Base-by-base conservation (phyloP, 208 protist genomes). In the Crithidia thermophila region DNA sequence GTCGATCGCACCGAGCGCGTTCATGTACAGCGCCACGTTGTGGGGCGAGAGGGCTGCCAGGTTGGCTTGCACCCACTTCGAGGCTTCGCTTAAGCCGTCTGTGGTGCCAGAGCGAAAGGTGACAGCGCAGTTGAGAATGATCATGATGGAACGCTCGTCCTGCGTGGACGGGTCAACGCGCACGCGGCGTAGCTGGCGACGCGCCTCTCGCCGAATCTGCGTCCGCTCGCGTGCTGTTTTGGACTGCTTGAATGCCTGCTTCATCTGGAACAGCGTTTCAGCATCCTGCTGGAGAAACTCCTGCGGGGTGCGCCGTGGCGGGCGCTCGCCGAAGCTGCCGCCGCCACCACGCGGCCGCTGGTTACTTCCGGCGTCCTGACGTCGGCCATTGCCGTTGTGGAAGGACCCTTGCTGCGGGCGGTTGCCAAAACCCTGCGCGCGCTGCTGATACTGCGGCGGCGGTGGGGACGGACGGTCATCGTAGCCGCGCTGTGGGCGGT, bases 121-220 rank as follows among this genome's bases (percentile, higher is more conserved):
- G 45, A 73, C 81, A 13, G 85, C 87, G 49, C 77, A 87, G 73
- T 95, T 95, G n/a, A 95, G 71, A 20, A 90, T 66, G 36, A 89
- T 50, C 30, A 75, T 75, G 39, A 93, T 74, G 0, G 85, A 78
- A 47, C 86, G 84, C 72, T 95, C 90, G 56, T 95, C 90, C 72
- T 93, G 87, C 27, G 87, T 85, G 25, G 90, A 95, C 13, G 81
- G 78, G 60, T 95, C 90, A n/a, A 93, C 72, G 37, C 79, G 85
- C 6, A 52, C 61, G 2, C 74, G 56, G 18, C 81, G 79, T 34
- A 92, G 39, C 21, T 84, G 31, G n/a, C 75, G 70, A 40, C 84
- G 83, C 9, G 85, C 90, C 46, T 87, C 79, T 8, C 64, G 59
- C 50, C 66, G 20, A 63, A 92, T 84, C 6, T 67, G 67, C 6